phyloP scores from a whole-genome alignment of 345 rosid genomes.

The Nephelium lappaceum region DNA sequence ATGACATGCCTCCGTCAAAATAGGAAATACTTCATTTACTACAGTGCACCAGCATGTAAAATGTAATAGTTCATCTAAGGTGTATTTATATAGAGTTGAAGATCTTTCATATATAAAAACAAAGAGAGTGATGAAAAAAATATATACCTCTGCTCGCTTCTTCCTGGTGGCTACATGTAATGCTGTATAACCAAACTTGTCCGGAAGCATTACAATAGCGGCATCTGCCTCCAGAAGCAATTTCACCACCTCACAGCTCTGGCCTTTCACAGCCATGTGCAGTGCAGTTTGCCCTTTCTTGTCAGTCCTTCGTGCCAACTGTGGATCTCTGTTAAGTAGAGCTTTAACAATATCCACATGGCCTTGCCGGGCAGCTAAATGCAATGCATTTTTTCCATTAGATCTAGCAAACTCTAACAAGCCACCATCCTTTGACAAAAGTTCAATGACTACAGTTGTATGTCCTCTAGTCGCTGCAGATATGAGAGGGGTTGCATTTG shows the following conservation, averaged over 20 bases:
- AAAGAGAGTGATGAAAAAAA: not conserved
- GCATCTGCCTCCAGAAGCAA: constrained; percentile 91
- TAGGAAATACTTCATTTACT: not conserved
- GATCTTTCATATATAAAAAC: not conserved
- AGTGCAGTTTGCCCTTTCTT: constrained; percentile 95
- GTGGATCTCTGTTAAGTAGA: constrained; percentile 76
- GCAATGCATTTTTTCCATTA: constrained; percentile 90
- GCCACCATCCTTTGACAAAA: constrained; percentile 75
- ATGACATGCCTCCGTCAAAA: not conserved
- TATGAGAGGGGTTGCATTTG: constrained; percentile 85
- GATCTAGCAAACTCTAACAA: constrained; percentile 75
- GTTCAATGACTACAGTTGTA: constrained; percentile 77
- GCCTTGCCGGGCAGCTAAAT: constrained; percentile 87
- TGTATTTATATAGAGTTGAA: not conserved
- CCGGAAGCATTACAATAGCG: constrained; percentile 94
- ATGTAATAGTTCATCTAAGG: constrained; percentile 6
- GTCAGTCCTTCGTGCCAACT: constrained; percentile 85
- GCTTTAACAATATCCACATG: constrained; percentile 79
- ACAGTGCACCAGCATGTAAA: not conserved
- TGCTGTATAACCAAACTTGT: constrained; percentile 89
- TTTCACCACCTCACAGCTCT: constrained; percentile 83
- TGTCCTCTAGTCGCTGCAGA: constrained; percentile 94
- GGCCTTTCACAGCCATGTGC: constrained; percentile 98
- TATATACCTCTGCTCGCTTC: constrained; percentile 77
- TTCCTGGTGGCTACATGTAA: constrained; percentile 95